Evolutionary conservation across 129 eudicot genomes (phyloP).

Genomic region (Flaveria bidentis): DNA sequence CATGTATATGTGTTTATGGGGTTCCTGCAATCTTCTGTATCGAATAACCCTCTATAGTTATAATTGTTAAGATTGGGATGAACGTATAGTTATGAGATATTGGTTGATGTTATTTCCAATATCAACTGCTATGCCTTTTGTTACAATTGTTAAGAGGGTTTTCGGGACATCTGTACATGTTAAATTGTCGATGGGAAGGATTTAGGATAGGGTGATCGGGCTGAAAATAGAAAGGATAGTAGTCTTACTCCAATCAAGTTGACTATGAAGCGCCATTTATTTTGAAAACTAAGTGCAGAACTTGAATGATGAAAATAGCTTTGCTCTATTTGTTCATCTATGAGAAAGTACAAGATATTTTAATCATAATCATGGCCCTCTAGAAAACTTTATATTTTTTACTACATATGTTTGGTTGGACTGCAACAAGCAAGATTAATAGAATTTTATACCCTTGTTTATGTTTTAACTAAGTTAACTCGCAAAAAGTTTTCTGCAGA

Average conservation of each 20-base stretch:
- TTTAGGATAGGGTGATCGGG: not conserved
- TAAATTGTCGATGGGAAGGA: not conserved
- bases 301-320: not conserved
- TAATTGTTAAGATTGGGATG: not conserved
- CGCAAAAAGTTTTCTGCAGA: not conserved
- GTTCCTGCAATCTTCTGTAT: too few relatives aligned
- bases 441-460: not conserved
- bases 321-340: not conserved
- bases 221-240: not conserved
- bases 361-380: slow-evolving; percentile 7
- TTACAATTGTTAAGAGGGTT: not conserved
- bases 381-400: not conserved
- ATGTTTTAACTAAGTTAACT: not conserved
- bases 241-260: not conserved
- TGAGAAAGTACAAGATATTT: not conserved
- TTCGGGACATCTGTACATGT: not conserved
- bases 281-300: not conserved
- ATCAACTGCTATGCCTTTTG: not conserved
- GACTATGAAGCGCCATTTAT: not conserved
- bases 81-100: not conserved
- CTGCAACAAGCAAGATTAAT: slow-evolving; percentile 7
- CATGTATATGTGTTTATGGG: too few relatives aligned
- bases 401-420: not conserved
- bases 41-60: not conserved
- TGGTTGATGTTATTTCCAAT: not conserved